These are phyloP conservation scores for Alternaria sp. DNA, from an alignment of 2,329 filamentous ascomycete genomes.

Conservation along the genomic window DNA sequence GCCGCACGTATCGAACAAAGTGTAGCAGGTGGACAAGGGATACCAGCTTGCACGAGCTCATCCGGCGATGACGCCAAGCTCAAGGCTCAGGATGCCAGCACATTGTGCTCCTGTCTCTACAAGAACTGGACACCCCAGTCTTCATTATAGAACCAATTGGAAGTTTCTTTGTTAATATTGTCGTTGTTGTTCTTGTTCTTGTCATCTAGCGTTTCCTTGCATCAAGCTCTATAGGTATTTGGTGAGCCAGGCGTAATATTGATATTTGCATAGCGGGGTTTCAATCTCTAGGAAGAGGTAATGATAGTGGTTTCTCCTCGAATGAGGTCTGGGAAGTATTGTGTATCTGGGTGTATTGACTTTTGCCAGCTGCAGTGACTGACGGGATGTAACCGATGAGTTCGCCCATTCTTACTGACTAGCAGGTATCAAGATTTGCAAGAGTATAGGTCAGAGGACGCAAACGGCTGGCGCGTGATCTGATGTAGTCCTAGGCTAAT, in stretches of 20 bases:
- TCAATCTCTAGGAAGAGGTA: background rate
- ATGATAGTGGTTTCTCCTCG: slow-evolving; percentile 7
- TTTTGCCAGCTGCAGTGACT: no score
- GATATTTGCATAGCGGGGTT: slow-evolving; percentile 10
- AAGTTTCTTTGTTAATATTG: background rate
- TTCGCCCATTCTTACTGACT: no score
- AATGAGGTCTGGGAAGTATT: no score
- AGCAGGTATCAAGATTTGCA: no score
- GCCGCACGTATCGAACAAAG: slow-evolving; percentile 65
- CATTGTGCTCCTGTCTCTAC: slow-evolving; percentile 58
- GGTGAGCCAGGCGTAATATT: slow-evolving; percentile 10
- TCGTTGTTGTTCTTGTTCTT: background rate
- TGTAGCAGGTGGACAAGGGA: slow-evolving; percentile 57
- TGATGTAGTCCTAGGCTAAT: no score
- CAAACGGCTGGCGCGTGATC: no score
- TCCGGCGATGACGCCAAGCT: slow-evolving; percentile 49
- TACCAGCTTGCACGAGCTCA: slow-evolving; percentile 63
- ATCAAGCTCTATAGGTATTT: slow-evolving; percentile 9
- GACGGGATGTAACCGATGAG: no score
- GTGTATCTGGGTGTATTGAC: no score
- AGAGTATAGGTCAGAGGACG: no score
- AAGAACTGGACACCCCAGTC: slow-evolving; percentile 49
- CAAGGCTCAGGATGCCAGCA: slow-evolving; percentile 42
- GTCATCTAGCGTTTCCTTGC: slow-evolving; percentile 14
- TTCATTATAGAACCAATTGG: slow-evolving; percentile 11